Evolutionary conservation across 1,284 basidiomycete genomes (phyloP), one percentile per base, ranked within the genome.

Genomic region (Boletellus sp.): DNA sequence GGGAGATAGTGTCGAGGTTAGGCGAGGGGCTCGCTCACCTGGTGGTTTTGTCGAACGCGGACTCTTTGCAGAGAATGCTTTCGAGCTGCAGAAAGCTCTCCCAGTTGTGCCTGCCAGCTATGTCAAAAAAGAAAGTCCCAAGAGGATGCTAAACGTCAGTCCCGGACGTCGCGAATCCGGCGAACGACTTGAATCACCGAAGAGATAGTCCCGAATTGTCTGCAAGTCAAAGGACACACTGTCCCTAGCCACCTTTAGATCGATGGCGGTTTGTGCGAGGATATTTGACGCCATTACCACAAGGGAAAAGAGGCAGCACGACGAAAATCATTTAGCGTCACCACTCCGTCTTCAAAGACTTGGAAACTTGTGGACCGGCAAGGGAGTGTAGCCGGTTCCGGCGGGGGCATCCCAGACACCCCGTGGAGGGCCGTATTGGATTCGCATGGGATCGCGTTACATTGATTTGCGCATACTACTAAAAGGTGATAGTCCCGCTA

Each of bases 41-140:
- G 49, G 73, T 66, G 1, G 77, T 71, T 65, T 88, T 89, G 67
- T 86, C 80, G 56, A 91, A 89, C 4, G 74, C 67, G 0, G 80
- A 76, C 53, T 91, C 87, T 2, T 70, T 65, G 28, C 74, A 70
- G 48, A 91, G 66, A 15, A 86, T 56, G 2, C 65, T 54, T 13
- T 80, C 72, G 8, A 91, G 67, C 33, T 70, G 69, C 22, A 74
- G 58, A 44, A 78, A 78, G 33, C 62, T 73, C 18, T 74, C 62
- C 82, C 81, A 86, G 49, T 73, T 70, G 1, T 61, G 60, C 19
- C 67, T 60, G 18, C 78, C 77, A 58, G 74, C 85, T 86, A 52
- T 18, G 19, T 24, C n/a, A 12, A 21, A 40, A 21, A 10, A 24
- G 16, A 51, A 38, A 13, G 11, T 13, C 2, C 30, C 12, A 2